Evolutionary conservation across 2,329 filamentous ascomycete species (phyloP), one percentile per base, ranked within the genome.

Genomic region (Botrytis hyacinthi): DNA sequence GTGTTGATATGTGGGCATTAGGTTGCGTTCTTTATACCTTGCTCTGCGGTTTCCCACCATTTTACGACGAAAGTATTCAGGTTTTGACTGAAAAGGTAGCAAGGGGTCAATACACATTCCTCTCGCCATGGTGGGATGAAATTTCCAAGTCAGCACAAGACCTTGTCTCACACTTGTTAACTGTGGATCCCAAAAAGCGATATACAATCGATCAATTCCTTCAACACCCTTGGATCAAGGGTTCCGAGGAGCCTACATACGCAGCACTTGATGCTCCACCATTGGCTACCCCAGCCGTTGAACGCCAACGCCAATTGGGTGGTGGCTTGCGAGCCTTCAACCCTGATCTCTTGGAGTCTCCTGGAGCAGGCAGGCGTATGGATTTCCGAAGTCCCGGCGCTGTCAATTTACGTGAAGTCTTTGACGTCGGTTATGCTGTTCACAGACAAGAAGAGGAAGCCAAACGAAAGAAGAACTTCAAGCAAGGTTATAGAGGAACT

Each of bases 71-170:
- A 84, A 97, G 94, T 80, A 98, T 99, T 78, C 94, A 97, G 80
- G 92, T 97, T 0, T 88, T 99, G 75, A 98, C 96, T 1, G 95
- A 99, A 81, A 99, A 99, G 86, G 96, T 99, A 29, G 96, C 96
- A 44, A 92, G 93, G 80, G 96, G 96, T 67, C 94, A 98, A 84
- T 99, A 96, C 82, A 98, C 96, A 0, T 99, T 99, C 85, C 85
- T 99, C 61, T 98, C 95, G 4, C 96, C 96, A 0, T 99, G 96
- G 96, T 99, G 96, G 96, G 96, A 99, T 78, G 95, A 98, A 74
- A 98, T 99, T 75, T 98, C 95, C 75, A 94, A 96, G 82, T 91
- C 93, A 5, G 96, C 96, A 0, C 94, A 98, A 82, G 95, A 99
- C 79, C 86, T 99, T 16, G 95, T 99, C 73, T 93, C 93, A 7